Evolutionary conservation across 2,329 filamentous ascomycete genomes (phyloP), one percentile per base, ranked within the genome.

Genomic region (Scorias spongiosa): DNA sequence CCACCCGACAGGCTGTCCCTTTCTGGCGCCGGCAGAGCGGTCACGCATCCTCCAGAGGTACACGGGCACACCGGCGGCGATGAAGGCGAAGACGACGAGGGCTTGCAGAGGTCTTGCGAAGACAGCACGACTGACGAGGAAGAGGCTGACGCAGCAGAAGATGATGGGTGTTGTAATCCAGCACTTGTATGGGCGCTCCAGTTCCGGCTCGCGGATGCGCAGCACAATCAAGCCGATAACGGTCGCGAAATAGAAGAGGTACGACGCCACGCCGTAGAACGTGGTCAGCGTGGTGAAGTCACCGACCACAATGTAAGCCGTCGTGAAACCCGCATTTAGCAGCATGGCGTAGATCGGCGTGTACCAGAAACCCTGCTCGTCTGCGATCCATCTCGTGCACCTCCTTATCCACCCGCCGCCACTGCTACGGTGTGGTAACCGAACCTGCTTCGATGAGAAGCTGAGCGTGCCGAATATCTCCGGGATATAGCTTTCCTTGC

Each of bases 121-220:
- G 11, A 96, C 79, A 2, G 88, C 87, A 42, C 91, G 73, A 57
- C 80, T 88, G 37, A 98, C 74, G 51, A 98, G 64, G 59, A 98
- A 98, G 51, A 98, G 63, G 60, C 85, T 93, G 34, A 98, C 91
- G 58, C 91, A 98, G 72, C 91, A 98, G 62, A 98, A 98, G 45
- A 95, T 89, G 51, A 98, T 89, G 10, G 91, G 91, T 2, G 91
- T 98, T 1, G 81, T 82, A 57, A 98, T 94, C 91, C 89, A 98
- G 2, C 88, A 94, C 61, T 79, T 81, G 65, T 98, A 98, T 1
- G 91, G 89, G 20, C 91, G 69, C 61, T 95, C 87, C 39, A 98
- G 72, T 49, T 80, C 71, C 3, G 91, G 91, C 62, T 98, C 91
- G 49, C 75, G 76, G 28, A 96, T 85, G 28, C 91, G 75, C 48